Conservation (phyloP, 2,329 filamentous ascomycete species). For the Xylariaceae sp. region DNA sequence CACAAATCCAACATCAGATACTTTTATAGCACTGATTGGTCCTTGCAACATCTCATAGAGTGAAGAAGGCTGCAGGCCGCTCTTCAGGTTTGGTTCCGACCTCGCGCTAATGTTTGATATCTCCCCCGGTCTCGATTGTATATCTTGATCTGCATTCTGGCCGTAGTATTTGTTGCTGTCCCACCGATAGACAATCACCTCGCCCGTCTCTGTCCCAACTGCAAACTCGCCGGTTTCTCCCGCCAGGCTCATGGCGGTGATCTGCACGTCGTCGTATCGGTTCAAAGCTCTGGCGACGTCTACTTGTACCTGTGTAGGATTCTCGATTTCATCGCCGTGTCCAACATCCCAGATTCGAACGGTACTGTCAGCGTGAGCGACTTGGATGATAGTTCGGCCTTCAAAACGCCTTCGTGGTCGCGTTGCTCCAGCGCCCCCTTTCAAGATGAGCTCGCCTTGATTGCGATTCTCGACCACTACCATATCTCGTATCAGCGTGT, state of each 20-base stretch:
- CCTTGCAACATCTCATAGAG: conserved; percentile 83
- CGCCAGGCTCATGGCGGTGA: conserved; percentile 76
- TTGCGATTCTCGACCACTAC: conserved; percentile 72
- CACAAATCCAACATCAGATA: conserved; percentile 92
- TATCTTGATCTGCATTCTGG: conserved; percentile 51
- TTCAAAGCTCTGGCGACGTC: conserved; percentile 81
- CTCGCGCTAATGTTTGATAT: conserved; percentile 72
- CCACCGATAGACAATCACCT: conserved; percentile 84
- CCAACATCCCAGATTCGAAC: conserved; percentile 92
- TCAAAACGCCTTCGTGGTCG: conserved; percentile 74
- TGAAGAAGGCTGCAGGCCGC: conserved; percentile 75
- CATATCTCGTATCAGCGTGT: too few species aligned
- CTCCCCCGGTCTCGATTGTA: conserved; percentile 60
- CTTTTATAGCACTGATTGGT: conserved; percentile 70
- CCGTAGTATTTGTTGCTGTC: conserved; percentile 73
- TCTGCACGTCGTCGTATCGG: conserved; percentile 70
- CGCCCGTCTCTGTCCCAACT: conserved; percentile 76
- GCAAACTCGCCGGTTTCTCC: conserved; percentile 80
- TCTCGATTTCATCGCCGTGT: conserved; percentile 90
- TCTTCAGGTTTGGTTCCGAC: conserved; percentile 68
- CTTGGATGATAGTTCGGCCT: conserved; percentile 77
- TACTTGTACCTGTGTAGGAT: conserved; percentile 73
- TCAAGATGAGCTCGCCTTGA: conserved; percentile 72
- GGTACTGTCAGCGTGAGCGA: conserved; percentile 85
- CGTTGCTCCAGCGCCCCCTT: conserved; percentile 71